A percentile compares a stretch with the other conserved stretches of the same genome.
Conservation (phyloP, 495 filamentous ascomycete genomes). For the Lineolata rhizophorae region DNA sequence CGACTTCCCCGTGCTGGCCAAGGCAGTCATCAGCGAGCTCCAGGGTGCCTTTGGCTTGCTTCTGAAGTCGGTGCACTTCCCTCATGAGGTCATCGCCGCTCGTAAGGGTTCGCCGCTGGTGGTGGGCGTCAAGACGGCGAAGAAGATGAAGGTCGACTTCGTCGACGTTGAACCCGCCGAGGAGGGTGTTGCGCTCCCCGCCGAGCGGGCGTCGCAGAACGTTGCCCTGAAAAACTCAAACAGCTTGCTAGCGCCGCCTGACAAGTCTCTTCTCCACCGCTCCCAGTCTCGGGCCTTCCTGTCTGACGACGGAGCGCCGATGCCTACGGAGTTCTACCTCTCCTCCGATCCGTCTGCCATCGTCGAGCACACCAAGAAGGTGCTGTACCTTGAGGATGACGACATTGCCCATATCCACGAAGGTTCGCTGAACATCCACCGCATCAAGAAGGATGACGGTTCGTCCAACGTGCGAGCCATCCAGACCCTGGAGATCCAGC, state of each 20-base stretch:
- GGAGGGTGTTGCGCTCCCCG: constrained; percentile 58
- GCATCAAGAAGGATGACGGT: constrained; percentile 87
- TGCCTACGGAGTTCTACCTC: constrained; percentile 97
- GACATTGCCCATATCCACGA: constrained; percentile 99
- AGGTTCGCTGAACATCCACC: constrained; percentile 95
- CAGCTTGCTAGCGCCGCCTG: constrained; percentile 64
- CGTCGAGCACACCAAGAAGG: constrained; percentile 99
- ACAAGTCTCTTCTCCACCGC: constrained; percentile 93
- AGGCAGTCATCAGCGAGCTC: constrained; percentile 94
- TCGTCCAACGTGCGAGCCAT: constrained; percentile 91
- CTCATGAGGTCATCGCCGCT: constrained; percentile 92
- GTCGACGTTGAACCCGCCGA: constrained; percentile 95
- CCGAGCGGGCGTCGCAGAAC: constrained; percentile 90
- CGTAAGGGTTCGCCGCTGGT: constrained; percentile 95
- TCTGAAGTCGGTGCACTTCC: constrained; percentile 95
- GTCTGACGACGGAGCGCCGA: constrained; percentile 88
- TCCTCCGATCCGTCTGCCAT: constrained; percentile 96
- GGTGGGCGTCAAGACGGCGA: constrained; percentile 81
- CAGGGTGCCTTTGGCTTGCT: constrained; percentile 93
- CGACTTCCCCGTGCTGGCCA: constrained; percentile 86
- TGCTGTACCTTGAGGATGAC: constrained; percentile 96
- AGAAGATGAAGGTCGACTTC: constrained; percentile 99
- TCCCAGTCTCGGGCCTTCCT: constrained; percentile 97
- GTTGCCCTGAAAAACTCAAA: constrained; percentile 74
- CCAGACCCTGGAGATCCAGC: constrained; percentile 92